Evolutionary conservation across 768 basidiomycete species (phyloP).

Genomic region (Lactifluus rugatus): DNA sequence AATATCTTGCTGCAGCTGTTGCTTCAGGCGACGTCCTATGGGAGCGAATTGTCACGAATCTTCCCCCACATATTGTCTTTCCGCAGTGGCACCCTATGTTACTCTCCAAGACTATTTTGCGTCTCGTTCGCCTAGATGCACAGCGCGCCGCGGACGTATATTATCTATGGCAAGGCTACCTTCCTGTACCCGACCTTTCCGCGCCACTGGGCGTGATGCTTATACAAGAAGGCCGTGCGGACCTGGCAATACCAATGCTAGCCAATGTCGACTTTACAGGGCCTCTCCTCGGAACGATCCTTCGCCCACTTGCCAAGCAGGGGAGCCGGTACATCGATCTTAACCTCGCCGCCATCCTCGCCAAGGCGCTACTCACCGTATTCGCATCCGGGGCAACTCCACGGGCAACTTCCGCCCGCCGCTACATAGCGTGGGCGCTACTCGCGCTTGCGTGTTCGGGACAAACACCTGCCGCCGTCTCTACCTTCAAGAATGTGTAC

Average conservation of each 20-base stretch:
- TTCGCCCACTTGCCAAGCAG: constrained; percentile 19
- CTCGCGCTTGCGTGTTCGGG: constrained; percentile 30
- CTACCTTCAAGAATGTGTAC: constrained; percentile 34
- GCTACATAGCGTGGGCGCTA: constrained; percentile 32
- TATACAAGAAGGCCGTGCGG: constrained; percentile 14
- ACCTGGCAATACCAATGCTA: constrained; percentile 14
- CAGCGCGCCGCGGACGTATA: constrained; percentile 9
- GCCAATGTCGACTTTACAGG: constrained; percentile 2
- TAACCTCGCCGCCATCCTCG: constrained; percentile 12
- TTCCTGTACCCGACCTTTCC: constrained; percentile 13
- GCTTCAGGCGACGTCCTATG: constrained; percentile 11
- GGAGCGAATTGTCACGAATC: constrained; percentile 15
- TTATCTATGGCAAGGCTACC: constrained; percentile 11
- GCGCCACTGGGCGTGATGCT: constrained; percentile 4
- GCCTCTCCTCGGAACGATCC: constrained; percentile 25
- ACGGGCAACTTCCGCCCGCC: constrained; percentile 30
- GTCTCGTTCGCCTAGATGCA: constrained; percentile 13
- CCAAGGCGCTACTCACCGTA: constrained; percentile 25
- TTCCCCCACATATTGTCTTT: constrained; percentile 15
- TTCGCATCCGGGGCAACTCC: constrained; percentile 30
- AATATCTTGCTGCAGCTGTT: constrained; percentile 25
- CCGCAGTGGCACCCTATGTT: constrained; percentile 18
- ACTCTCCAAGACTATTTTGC: constrained; percentile 6
- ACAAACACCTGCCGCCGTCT: constrained; percentile 29
- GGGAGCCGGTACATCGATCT: constrained; percentile 10